A percentile compares a stretch with the other conserved stretches of the same genome.
phyloP scores from a whole-genome alignment of 805 yeast species.

The Candida tammaniensis region DNA sequence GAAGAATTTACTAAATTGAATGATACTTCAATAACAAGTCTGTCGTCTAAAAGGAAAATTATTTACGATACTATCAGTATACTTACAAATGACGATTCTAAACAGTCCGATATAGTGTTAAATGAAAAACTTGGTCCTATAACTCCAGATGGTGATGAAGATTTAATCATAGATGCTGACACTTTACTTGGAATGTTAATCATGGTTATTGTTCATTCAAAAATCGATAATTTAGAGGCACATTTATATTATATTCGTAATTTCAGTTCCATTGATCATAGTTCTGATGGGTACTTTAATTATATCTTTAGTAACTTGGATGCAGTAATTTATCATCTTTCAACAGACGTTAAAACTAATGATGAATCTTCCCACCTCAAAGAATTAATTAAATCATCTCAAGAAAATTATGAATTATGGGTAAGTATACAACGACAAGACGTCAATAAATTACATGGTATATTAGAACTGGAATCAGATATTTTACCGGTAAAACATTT shows the following conservation, averaged over 20 bases:
- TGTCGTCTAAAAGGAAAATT: slow-evolving; percentile 45
- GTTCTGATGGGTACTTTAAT: slow-evolving; percentile 59
- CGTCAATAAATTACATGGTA: slow-evolving; percentile 10
- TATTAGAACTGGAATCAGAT: slow-evolving; percentile 13
- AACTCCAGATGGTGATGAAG: slow-evolving; percentile 4
- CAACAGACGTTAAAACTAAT: no score
- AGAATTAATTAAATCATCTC: slow-evolving; percentile 41
- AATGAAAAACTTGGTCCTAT: slow-evolving; percentile 3
- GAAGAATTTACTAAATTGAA: slow-evolving; percentile 47
- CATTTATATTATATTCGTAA: slow-evolving; percentile 65
- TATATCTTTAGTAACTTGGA: slow-evolving; percentile 83
- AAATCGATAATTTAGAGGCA: slow-evolving; percentile 54
- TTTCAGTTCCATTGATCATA: slow-evolving; percentile 42
- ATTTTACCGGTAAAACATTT: slow-evolving; percentile 19
- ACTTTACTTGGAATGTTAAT: slow-evolving; percentile 69
- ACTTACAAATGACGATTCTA: slow-evolving; percentile 34
- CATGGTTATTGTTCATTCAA: slow-evolving; percentile 65
- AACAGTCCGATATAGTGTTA: background rate
- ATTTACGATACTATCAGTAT: slow-evolving; percentile 51
- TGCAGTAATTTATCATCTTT: slow-evolving; percentile 68
- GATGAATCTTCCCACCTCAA: slow-evolving; percentile 14
- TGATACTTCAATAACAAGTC: slow-evolving; percentile 36
- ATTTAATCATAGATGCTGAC: slow-evolving; percentile 68
- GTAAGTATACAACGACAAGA: slow-evolving; percentile 38
- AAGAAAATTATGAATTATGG: slow-evolving; percentile 54